These are phyloP conservation scores for Cotoneaster glaucophyllus DNA, from an alignment of 306 rosid genomes.

Conservation along the genomic window DNA sequence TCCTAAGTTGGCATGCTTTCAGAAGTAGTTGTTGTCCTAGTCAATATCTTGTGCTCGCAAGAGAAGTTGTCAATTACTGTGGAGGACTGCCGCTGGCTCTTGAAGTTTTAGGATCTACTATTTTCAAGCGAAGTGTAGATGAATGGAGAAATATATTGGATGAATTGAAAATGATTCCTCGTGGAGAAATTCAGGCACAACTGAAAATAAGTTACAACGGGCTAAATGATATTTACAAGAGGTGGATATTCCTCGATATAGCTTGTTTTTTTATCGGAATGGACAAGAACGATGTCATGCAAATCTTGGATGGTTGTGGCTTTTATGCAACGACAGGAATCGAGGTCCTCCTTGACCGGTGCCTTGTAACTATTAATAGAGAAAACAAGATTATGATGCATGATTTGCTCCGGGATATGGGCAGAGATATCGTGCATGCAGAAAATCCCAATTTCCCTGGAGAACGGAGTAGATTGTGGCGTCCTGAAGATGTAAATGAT, in stretches of 20 bases:
- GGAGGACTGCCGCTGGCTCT: slow-evolving; percentile 42
- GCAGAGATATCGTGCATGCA: slow-evolving; percentile 31
- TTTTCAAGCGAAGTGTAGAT: neutral
- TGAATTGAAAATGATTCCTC: slow-evolving; percentile 18
- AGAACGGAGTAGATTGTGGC: slow-evolving; percentile 5
- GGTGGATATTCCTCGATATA: slow-evolving; percentile 33
- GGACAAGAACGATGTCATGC: slow-evolving; percentile 13
- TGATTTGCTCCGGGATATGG: slow-evolving; percentile 33
- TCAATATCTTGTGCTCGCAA: neutral
- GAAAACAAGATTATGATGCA: slow-evolving; percentile 4
- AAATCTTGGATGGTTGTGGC: slow-evolving; percentile 32
- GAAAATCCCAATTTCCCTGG: neutral
- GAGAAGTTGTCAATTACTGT: slow-evolving; percentile 1
- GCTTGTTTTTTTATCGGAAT: slow-evolving; percentile 33
- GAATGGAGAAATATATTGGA: slow-evolving; percentile 25
- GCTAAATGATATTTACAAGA: neutral
- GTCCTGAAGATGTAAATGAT: neutral
- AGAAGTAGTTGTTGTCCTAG: neutral
- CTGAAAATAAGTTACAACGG: slow-evolving; percentile 23
- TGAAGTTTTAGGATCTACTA: slow-evolving; percentile 26
- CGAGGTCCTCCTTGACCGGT: slow-evolving; percentile 15
- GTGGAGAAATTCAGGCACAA: slow-evolving; percentile 7
- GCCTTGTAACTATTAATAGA: slow-evolving; percentile 13
- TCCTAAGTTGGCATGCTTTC: slow-evolving; percentile 35
- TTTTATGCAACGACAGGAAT: slow-evolving; percentile 28